Evolutionary conservation across 2,329 filamentous ascomycete species (phyloP), one percentile per base, ranked within the genome.

Genomic region (Tolypocladium album): DNA sequence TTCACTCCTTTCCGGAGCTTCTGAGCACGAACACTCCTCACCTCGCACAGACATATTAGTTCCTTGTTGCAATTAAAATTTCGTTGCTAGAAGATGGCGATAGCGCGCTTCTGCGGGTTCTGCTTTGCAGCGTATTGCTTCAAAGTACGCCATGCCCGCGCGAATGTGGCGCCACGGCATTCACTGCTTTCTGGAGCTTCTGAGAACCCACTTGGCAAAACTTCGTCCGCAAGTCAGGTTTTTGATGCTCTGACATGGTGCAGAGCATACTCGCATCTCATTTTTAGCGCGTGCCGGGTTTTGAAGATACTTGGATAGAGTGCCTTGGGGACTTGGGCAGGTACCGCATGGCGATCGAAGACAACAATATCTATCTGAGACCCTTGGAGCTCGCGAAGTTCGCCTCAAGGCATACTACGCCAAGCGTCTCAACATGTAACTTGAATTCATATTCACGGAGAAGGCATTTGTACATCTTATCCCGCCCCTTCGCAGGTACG

Each of bases 221-320:
- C 34, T 11, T 7, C 34, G 34, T 36, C 34, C 4, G 34, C 34
- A 36, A 0, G 92, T 97, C 56, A 88, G 95, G 59, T 97, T 97
- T 92, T 76, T 96, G 0, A 86, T 86, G 0, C 97, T 96, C 59
- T 91, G 94, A 95, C 63, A 74, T 93, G 20, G 88, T 92, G 0
- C 97, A 97, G 64, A 2, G 95, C 34, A 36, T 96, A 85, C 90
- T 97, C 82, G 88, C 89, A 0, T 73, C 97, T 0, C 74, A 97
- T 0, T 89, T 92, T 61, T 92, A 97, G 67, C 96, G 89, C 0
- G 90, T 96, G 0, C 86, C 89, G 0, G 80, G 82, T 0, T 97
- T 96, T 64, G 83, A 88, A 58, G 89, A 94, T 61, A 96, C 90
- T 0, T 97, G 93, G 93, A 90, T 96, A 9, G 93, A 97, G 65